Evolutionary conservation across 371 early-diverging fungal genomes (phyloP).

Genomic region (Fennellomyces sp.): DNA sequence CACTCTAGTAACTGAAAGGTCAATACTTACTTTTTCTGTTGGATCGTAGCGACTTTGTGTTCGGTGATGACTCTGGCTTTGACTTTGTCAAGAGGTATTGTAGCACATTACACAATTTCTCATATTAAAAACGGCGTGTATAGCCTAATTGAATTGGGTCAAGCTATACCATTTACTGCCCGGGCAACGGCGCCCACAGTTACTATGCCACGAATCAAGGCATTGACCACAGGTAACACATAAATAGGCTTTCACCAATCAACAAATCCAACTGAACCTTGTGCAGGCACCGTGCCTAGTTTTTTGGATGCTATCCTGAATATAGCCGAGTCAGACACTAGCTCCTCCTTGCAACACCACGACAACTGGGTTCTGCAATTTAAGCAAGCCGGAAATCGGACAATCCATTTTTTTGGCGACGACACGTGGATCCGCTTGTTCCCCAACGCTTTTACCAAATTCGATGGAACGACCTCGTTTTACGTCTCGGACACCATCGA

Average conservation of each 20-base stretch:
- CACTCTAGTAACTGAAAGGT: slow-evolving; percentile 1
- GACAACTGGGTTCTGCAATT: slow-evolving; percentile 81
- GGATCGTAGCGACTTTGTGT: slow-evolving; percentile 72
- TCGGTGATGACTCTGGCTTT: slow-evolving; percentile 68
- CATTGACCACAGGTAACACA: slow-evolving; percentile 85
- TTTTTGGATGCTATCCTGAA: slow-evolving; percentile 81
- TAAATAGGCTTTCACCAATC: slow-evolving; percentile 10
- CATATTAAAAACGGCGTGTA: background rate
- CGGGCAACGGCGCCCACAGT: slow-evolving; percentile 91
- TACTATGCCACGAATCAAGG: slow-evolving; percentile 94
- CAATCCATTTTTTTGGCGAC: slow-evolving; percentile 89
- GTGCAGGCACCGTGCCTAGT: slow-evolving; percentile 60
- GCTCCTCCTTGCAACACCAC: slow-evolving; percentile 64
- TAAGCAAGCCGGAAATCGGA: slow-evolving; percentile 48
- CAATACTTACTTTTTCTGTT: background rate
- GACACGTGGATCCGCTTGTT: slow-evolving; percentile 95
- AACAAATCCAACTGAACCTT: background rate
- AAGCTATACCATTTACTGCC: slow-evolving; percentile 70
- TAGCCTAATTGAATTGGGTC: slow-evolving; percentile 51
- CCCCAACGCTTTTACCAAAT: slow-evolving; percentile 65
- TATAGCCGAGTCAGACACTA: slow-evolving; percentile 84
- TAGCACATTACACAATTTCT: too few species aligned
- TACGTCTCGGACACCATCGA: slow-evolving; percentile 81
- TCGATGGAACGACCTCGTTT: slow-evolving; percentile 82
- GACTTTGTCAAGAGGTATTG: slow-evolving; percentile 59